A percentile compares a stretch with the other conserved stretches of the same genome.
These are phyloP conservation scores for Taphrina pruni DNA, from an alignment of 1,139 yeast species.

Conservation along the genomic window DNA sequence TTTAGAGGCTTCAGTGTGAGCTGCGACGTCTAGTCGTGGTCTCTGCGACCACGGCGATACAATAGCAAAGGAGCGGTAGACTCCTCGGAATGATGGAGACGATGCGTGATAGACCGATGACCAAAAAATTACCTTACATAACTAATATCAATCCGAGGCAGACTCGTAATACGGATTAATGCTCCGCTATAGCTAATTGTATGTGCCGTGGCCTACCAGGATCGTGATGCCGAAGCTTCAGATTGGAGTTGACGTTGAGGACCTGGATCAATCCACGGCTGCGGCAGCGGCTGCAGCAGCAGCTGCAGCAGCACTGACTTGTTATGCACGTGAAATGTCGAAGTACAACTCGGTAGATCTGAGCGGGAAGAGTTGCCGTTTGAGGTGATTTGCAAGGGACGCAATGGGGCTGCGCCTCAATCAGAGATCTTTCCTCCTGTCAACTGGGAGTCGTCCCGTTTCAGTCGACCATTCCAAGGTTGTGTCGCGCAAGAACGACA, in stretches of 20 bases:
- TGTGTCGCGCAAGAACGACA: too few species aligned
- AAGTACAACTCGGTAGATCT: too few species aligned
- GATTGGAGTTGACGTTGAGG: neutral
- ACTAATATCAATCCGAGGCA: neutral
- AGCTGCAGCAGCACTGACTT: neutral
- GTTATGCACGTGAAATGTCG: too few species aligned
- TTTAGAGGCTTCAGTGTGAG: slow-evolving; percentile 75
- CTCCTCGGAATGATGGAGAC: neutral
- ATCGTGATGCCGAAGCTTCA: neutral
- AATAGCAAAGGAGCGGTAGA: too few species aligned
- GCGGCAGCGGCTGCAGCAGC: neutral
- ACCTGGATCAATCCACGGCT: neutral
- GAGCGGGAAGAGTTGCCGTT: neutral
- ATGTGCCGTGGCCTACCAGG: neutral
- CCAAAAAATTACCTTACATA: neutral
- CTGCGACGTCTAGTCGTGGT: slow-evolving; percentile 14
- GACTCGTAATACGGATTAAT: too few species aligned
- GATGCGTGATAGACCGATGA: neutral
- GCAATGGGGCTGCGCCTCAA: neutral
- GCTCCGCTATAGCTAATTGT: too few species aligned
- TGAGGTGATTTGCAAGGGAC: neutral
- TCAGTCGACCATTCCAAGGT: neutral
- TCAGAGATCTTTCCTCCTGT: slow-evolving; percentile 4
- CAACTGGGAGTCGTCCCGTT: neutral
- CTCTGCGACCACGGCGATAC: too few species aligned